Evolutionary conservation across 2,329 filamentous ascomycete genomes (phyloP).

Genomic region (Coniella vitis): DNA sequence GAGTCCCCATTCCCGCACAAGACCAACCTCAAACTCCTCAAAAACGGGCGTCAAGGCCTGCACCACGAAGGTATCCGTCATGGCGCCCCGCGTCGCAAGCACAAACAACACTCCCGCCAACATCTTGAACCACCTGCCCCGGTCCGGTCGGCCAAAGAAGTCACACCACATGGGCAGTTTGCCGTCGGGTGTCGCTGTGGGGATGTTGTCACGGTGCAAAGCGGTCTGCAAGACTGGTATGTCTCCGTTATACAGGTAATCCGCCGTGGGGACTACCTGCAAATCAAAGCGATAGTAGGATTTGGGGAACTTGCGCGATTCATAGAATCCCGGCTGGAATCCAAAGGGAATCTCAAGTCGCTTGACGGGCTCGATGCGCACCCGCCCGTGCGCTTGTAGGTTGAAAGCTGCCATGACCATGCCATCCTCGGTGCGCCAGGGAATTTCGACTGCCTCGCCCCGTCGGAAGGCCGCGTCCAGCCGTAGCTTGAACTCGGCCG

Average conservation of each 20-base stretch:
- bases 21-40: constrained; percentile 55
- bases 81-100: constrained; percentile 55
- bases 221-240: constrained; percentile 16
- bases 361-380: constrained; percentile 46
- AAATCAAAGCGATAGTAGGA: constrained; percentile 59
- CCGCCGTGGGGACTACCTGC: constrained; percentile 48
- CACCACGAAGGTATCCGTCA: constrained; percentile 45
- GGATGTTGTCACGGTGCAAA: constrained; percentile 31
- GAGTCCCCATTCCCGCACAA: constrained; percentile 54
- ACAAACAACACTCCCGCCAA: constrained; percentile 56
- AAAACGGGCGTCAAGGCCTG: constrained; percentile 50
- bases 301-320: constrained; percentile 61
- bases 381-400: constrained; percentile 51
- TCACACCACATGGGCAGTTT: constrained; percentile 67
- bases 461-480: constrained; percentile 51
- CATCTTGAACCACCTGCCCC: constrained; percentile 57
- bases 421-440: constrained; percentile 55
- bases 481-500: constrained; percentile 50
- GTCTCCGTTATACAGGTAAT: constrained; percentile 43
- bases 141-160: constrained; percentile 54
- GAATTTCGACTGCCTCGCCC: constrained; percentile 36
- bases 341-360: constrained; percentile 61
- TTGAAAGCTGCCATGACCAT: constrained; percentile 61
- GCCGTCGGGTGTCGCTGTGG: constrained; percentile 32
- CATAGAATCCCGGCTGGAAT: constrained; percentile 64